These are phyloP conservation scores for Cyanodermella asteris DNA, from an alignment of 2,329 filamentous ascomycete species.

Conservation along the genomic window DNA sequence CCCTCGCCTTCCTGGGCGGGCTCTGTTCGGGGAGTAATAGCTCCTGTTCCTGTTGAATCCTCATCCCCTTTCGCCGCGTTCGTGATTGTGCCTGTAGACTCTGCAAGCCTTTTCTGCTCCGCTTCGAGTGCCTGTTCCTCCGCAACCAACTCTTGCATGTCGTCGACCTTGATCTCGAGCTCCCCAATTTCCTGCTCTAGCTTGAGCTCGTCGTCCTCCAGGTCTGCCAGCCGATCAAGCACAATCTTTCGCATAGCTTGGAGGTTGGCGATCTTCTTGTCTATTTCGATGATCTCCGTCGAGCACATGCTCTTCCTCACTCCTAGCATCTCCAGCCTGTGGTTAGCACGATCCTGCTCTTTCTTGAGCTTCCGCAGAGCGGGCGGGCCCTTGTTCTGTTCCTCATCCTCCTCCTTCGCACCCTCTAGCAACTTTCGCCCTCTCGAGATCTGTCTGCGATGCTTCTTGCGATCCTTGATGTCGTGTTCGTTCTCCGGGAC, in stretches of 20 bases:
- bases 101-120: no score
- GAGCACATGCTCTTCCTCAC: conserved; percentile 96
- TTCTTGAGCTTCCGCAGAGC: conserved; percentile 53
- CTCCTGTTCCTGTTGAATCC: conserved; percentile 11
- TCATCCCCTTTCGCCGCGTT: no score
- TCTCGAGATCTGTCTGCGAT: conserved; percentile 46
- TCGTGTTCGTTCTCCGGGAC: conserved; percentile 50
- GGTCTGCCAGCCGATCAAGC: conserved; percentile 57
- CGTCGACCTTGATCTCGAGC: conserved; percentile 39
- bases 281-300: conserved; percentile 86
- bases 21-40: conserved; percentile 15
- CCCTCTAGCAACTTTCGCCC: conserved; percentile 50
- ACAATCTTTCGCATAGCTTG: conserved; percentile 85
- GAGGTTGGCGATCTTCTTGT: conserved; percentile 87
- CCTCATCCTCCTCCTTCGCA: conserved; percentile 26
- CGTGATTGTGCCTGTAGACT: no score
- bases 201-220: conserved; percentile 79
- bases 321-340: conserved; percentile 73
- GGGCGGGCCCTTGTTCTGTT: conserved; percentile 38
- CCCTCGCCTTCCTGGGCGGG: conserved; percentile 24
- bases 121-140: conserved; percentile 8
- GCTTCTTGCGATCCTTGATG: conserved; percentile 51
- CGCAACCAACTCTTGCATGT: conserved; percentile 36
- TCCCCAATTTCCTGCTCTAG: conserved; percentile 62
- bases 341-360: conserved; percentile 58